phyloP scores from a whole-genome alignment of 108 stramenopile genomes.

The Schizochytrium sp. region DNA sequence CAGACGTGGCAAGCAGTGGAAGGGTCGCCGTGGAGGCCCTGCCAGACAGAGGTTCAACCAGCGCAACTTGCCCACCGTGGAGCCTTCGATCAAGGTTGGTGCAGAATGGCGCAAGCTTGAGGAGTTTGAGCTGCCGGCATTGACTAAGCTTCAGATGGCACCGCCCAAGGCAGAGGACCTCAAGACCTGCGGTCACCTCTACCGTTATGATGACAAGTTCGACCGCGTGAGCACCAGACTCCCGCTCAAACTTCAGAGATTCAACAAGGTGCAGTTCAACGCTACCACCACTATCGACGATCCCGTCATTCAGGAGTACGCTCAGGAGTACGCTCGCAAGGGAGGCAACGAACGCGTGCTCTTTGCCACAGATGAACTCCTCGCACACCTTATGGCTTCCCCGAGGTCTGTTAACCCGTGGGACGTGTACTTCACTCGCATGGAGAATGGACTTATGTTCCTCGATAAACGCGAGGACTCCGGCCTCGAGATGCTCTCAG shows the following conservation, averaged over 20 bases:
- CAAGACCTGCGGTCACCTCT: conserved; percentile 91
- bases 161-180: conserved; percentile 80
- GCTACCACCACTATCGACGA: conserved; percentile 96
- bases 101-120: conserved; percentile 89
- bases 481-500: conserved; percentile 92
- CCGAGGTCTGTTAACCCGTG: conserved; percentile 94
- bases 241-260: conserved; percentile 80
- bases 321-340: conserved; percentile 89
- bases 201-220: conserved; percentile 91
- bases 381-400: conserved; percentile 95
- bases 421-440: conserved; percentile 95
- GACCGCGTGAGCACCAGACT: conserved; percentile 83
- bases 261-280: conserved; percentile 90
- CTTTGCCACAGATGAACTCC: conserved; percentile 94
- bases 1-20: conserved; percentile 50
- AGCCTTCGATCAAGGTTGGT: conserved; percentile 88
- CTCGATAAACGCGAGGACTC: conserved; percentile 95
- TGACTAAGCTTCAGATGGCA: conserved; percentile 81
- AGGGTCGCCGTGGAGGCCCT: conserved; percentile 30
- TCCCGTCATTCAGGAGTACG: conserved; percentile 92
- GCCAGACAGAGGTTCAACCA: conserved; percentile 54
- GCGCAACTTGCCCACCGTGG: conserved; percentile 36
- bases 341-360: conserved; percentile 69
- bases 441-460: conserved; percentile 88
- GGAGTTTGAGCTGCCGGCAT: conserved; percentile 86